Percentiles rank a stretch among this genome's conserved stretches.
These are phyloP conservation scores for Russula foetens DNA, from an alignment of 768 basidiomycete species.

Conservation along the genomic window DNA sequence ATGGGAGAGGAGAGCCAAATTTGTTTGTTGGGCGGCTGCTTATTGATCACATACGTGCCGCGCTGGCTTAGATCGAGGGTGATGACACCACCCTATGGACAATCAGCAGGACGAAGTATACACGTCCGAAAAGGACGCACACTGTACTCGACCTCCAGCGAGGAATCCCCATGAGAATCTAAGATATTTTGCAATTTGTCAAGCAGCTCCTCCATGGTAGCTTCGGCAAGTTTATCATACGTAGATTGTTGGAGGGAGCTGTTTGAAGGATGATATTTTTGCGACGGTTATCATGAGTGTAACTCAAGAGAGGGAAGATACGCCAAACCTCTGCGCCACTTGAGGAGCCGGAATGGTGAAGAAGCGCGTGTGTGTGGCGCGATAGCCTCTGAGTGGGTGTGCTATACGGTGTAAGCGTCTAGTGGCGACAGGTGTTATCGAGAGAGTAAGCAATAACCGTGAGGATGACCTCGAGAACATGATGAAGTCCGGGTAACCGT, in stretches of 20 bases:
- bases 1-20: slow-evolving; percentile 91
- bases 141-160: slow-evolving; percentile 82
- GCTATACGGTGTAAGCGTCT: not conserved
- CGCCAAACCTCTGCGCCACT: slow-evolving; percentile 8
- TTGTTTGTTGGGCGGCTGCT: slow-evolving; percentile 95
- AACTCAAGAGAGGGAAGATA: not conserved
- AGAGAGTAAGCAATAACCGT: not conserved
- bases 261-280: not conserved
- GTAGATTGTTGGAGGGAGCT: slow-evolving; percentile 11
- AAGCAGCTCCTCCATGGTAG: slow-evolving; percentile 68
- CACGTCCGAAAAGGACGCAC: slow-evolving; percentile 36
- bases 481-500: not conserved
- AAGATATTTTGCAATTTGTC: slow-evolving; percentile 67
- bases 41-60: slow-evolving; percentile 93
- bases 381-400: not conserved
- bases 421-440: not conserved
- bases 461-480: slow-evolving; percentile 3
- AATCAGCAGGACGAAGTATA: slow-evolving; percentile 23
- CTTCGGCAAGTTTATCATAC: slow-evolving; percentile 68
- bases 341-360: slow-evolving; percentile 8
- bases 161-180: slow-evolving; percentile 45
- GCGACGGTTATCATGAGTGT: not conserved
- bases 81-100: slow-evolving; percentile 69
- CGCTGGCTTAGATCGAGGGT: slow-evolving; percentile 67
- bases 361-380: not conserved